Evolutionary conservation across 208 protist species (phyloP).

Genomic region (Wallacemonas collosoma): DNA sequence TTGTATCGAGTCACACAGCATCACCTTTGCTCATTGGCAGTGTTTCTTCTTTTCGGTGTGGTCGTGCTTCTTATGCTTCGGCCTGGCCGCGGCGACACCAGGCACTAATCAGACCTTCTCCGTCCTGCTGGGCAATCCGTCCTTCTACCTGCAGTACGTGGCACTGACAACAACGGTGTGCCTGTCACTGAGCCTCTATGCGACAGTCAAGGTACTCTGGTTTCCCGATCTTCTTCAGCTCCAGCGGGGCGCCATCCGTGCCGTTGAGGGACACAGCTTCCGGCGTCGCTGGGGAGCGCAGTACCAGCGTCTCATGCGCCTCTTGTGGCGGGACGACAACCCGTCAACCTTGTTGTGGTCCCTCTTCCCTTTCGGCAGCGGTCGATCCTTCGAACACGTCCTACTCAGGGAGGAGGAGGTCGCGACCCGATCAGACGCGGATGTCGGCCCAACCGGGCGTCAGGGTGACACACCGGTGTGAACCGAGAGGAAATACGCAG

Average conservation of each 20-base stretch:
- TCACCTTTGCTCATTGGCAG: constrained; percentile 70
- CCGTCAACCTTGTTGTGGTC: constrained; percentile 56
- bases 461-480: background rate
- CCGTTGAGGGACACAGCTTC: constrained; percentile 21
- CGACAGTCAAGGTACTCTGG: constrained; percentile 55
- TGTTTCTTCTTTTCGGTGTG: constrained; percentile 62
- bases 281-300: constrained; percentile 11
- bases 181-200: constrained; percentile 52
- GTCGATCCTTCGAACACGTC: background rate
- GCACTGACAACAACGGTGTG: constrained; percentile 38
- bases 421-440: constrained; percentile 2
- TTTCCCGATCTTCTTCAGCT: constrained; percentile 72
- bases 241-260: constrained; percentile 37
- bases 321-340: constrained; percentile 45
- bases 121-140: constrained; percentile 40
- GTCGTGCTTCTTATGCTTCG: constrained; percentile 66
- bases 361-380: constrained; percentile 27
- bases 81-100: constrained; percentile 29
- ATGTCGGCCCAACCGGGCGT: background rate
- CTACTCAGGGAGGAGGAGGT: constrained; percentile 4
- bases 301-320: background rate
- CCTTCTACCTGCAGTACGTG: constrained; percentile 68
- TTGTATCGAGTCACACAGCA: constrained; percentile 78
- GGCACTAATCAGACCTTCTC: constrained; percentile 56
- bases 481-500: too few species aligned